These are phyloP conservation scores for Microbotryum scabiosae DNA, from an alignment of 1,284 basidiomycete genomes.

Conservation along the genomic window DNA sequence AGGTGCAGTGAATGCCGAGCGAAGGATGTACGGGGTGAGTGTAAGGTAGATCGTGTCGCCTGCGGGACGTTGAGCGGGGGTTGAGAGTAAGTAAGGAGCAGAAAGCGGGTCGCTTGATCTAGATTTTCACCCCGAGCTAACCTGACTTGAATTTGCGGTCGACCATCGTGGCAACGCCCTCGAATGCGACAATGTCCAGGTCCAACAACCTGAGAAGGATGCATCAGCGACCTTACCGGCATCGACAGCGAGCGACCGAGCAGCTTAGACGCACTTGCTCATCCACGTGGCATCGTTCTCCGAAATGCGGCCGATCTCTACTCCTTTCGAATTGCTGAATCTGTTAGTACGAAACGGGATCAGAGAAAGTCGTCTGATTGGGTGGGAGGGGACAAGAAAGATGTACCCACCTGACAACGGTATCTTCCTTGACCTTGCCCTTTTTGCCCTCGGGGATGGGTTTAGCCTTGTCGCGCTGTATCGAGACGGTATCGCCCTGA, in stretches of 20 bases:
- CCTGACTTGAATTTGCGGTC: constrained; percentile 16
- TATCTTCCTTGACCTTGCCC: constrained; percentile 6
- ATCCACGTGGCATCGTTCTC: constrained; percentile 61
- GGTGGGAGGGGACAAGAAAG: not conserved
- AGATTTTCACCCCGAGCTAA: not conserved
- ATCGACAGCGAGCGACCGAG: no score
- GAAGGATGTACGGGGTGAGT: constrained; percentile 56
- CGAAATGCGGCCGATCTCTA: constrained; percentile 64
- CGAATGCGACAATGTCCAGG: constrained; percentile 44
- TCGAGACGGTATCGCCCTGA: constrained; percentile 12
- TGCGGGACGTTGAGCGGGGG: constrained; percentile 40
- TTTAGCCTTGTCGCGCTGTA: constrained; percentile 5
- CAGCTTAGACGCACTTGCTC: constrained; percentile 41
- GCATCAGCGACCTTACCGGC: no score
- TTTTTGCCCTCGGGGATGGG: constrained; percentile 2
- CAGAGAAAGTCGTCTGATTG: not conserved
- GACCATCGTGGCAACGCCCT: constrained; percentile 40
- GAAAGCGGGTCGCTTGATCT: no score
- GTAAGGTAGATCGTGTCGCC: constrained; percentile 64
- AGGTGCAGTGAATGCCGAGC: constrained; percentile 52
- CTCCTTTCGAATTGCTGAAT: constrained; percentile 19
- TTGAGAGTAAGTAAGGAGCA: not conserved
- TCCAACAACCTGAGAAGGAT: constrained; percentile 49
- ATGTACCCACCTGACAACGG: constrained; percentile 20
- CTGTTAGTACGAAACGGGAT: not conserved